A percentile compares a stretch with the other conserved stretches of the same genome.
phyloP scores from a whole-genome alignment of 495 filamentous ascomycete genomes.

The Penicillium cinerascens region DNA sequence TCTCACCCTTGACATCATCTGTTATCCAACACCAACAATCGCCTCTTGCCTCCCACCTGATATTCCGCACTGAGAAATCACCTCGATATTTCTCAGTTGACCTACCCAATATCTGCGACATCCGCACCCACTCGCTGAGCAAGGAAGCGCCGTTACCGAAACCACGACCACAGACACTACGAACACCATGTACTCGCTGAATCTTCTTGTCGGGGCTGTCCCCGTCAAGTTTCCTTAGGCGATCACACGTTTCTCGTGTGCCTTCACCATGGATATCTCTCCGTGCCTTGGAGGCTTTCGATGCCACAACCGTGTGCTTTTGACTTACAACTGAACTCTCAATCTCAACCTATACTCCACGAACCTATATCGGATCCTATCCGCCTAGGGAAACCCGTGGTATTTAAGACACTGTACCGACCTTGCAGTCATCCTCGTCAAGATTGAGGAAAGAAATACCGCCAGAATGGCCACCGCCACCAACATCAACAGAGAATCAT shows the following conservation, averaged over 20 bases:
- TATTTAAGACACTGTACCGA: not conserved
- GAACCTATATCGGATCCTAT: not conserved
- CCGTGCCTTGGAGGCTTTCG: constrained; percentile 33
- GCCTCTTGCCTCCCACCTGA: not conserved
- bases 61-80: not conserved
- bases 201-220: constrained; percentile 20
- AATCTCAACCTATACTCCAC: constrained; percentile 6
- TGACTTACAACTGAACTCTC: constrained; percentile 1
- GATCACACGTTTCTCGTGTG: constrained; percentile 25
- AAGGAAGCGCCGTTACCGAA: not conserved
- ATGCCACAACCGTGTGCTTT: constrained; percentile 22
- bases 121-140: not conserved
- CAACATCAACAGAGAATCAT: constrained; percentile 31
- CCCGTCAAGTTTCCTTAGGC: constrained; percentile 30
- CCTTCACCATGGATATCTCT: constrained; percentile 35
- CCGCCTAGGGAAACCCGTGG: constrained; percentile 1
- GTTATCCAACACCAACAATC: not conserved
- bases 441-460: not conserved
- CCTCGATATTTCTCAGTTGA: not conserved
- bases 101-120: not conserved
- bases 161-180: not conserved
- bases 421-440: not conserved
- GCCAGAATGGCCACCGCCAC: constrained; percentile 26
- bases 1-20: not conserved
- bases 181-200: constrained; percentile 27